A percentile compares a stretch with the other conserved stretches of the same genome.
These are phyloP conservation scores for Hypoxylon fragiforme DNA, from an alignment of 495 filamentous ascomycete species.

Conservation along the genomic window DNA sequence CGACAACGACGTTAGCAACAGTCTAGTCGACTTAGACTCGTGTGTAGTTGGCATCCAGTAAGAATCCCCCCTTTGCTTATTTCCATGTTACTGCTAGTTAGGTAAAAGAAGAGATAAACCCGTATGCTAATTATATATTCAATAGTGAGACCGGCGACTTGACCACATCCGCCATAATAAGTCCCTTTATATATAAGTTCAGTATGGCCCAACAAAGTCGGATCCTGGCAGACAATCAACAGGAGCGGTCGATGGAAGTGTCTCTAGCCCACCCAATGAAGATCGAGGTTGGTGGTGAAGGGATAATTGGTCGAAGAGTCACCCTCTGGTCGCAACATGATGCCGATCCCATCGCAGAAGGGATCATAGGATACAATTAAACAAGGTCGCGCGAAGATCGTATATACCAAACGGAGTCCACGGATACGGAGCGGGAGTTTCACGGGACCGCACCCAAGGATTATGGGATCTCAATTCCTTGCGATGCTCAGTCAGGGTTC, in stretches of 20 bases:
- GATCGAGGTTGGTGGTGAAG: constrained; percentile 45
- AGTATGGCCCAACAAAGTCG: constrained; percentile 7
- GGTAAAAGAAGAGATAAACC: no score
- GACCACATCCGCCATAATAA: constrained; percentile 34
- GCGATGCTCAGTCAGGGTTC: no score
- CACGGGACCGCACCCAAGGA: neutral
- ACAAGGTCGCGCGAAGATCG: neutral
- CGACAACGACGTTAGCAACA: neutral
- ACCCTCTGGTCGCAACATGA: constrained; percentile 39
- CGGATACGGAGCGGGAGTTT: neutral
- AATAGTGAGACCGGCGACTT: constrained; percentile 46
- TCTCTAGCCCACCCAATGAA: constrained; percentile 40
- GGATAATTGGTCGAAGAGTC: constrained; percentile 53
- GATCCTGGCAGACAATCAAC: neutral
- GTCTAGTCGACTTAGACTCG: constrained; percentile 4
- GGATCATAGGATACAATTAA: constrained; percentile 53
- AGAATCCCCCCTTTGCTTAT: constrained; percentile 1
- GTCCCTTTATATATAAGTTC: constrained; percentile 43
- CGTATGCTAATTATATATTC: neutral
- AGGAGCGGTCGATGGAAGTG: constrained; percentile 32
- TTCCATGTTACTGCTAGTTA: no score
- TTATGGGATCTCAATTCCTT: no score
- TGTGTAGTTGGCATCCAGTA: constrained; percentile 40
- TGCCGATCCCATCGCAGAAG: constrained; percentile 43
- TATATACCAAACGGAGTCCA: neutral